These are phyloP conservation scores for Ricinus communis DNA, from an alignment of 345 rosid species.

Conservation along the genomic window DNA sequence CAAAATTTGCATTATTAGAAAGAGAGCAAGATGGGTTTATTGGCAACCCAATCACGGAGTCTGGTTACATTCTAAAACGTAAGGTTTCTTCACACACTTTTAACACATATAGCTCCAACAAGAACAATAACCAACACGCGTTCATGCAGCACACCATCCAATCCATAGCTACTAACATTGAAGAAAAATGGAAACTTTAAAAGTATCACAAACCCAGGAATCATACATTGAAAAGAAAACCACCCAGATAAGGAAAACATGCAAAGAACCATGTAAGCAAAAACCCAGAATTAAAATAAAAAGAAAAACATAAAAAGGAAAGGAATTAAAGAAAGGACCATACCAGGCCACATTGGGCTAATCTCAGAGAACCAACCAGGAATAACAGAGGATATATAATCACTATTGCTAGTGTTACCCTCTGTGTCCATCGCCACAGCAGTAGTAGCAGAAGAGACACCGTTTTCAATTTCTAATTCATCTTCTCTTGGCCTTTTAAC, in stretches of 20 bases:
- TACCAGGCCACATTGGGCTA: constrained; percentile 92
- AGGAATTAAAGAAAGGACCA: constrained; percentile 14
- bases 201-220: background rate
- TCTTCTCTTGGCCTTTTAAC: constrained; percentile 63
- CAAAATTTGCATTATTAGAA: no score
- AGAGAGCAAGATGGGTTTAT: background rate
- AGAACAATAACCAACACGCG: background rate
- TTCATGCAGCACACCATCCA: no score
- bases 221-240: background rate
- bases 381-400: constrained; percentile 56
- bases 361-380: constrained; percentile 90
- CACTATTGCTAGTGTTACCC: constrained; percentile 20
- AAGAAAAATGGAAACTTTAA: no score
- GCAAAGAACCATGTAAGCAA: background rate
- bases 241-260: background rate
- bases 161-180: no score
- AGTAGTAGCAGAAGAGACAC: constrained; percentile 35
- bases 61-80: background rate
- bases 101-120: background rate
- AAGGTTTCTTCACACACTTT: background rate
- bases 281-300: background rate
- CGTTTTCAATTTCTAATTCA: constrained; percentile 31
- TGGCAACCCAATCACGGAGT: background rate
- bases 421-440: constrained; percentile 43
- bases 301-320: background rate